Evolutionary conservation across 805 yeast genomes (phyloP).

Genomic region (Pichia scutulata): DNA sequence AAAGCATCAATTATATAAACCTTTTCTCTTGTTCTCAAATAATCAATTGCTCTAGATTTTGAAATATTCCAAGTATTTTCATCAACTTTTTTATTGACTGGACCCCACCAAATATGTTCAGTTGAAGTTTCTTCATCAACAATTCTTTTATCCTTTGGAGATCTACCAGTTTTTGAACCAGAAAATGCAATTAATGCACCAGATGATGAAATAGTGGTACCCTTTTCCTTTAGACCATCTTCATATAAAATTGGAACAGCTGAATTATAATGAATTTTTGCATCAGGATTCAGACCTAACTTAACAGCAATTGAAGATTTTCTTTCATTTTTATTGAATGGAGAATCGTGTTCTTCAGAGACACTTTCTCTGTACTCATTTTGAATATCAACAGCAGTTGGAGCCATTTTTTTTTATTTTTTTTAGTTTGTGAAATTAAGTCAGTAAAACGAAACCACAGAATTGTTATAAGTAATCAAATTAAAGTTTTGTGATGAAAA

Average conservation of each 20-base stretch:
- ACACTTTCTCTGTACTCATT: constrained; percentile 23
- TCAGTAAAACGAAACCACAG: background rate
- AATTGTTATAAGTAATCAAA: background rate
- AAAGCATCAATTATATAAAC: constrained; percentile 92
- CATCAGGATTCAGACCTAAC: constrained; percentile 50
- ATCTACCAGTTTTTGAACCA: constrained; percentile 94
- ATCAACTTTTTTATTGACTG: constrained; percentile 90
- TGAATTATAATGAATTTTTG: constrained; percentile 78
- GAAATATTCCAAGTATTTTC: constrained; percentile 93
- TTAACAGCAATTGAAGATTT: constrained; percentile 26
- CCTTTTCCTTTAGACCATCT: constrained; percentile 84
- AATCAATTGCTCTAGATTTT: constrained; percentile 94
- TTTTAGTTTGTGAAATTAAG: background rate
- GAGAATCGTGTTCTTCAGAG: constrained; percentile 16
- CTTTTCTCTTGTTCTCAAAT: constrained; percentile 90
- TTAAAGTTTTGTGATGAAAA: background rate
- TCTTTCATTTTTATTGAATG: constrained; percentile 21
- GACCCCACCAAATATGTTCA: constrained; percentile 97
- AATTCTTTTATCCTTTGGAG: constrained; percentile 96
- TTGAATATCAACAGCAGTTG: constrained; percentile 33
- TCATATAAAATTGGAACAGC: constrained; percentile 90
- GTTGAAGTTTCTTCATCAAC: constrained; percentile 87
- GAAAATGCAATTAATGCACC: constrained; percentile 96
- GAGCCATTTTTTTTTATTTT: constrained; percentile 28
- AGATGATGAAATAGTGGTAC: constrained; percentile 83